Evolutionary conservation across 768 basidiomycete genomes (phyloP).

Genomic region (Mycena sanguinolenta): DNA sequence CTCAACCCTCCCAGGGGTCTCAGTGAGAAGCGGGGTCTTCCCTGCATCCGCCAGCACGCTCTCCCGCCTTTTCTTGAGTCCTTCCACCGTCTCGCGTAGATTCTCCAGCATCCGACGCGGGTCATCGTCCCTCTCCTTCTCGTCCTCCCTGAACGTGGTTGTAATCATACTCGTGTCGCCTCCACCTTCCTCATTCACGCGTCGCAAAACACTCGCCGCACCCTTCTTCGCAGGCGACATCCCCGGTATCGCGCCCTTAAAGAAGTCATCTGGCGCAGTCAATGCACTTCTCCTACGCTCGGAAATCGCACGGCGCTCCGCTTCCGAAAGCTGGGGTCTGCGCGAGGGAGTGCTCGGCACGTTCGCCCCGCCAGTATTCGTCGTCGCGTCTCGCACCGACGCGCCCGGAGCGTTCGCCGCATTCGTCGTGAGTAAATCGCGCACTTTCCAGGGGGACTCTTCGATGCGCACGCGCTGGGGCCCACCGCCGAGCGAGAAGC

Average conservation of each 20-base stretch:
- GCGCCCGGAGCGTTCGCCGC: constrained; percentile 54
- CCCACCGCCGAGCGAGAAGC: constrained; percentile 34
- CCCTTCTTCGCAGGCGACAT: constrained; percentile 32
- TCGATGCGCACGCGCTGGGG: constrained; percentile 32
- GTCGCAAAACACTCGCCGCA: constrained; percentile 18
- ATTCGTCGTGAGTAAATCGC: constrained; percentile 49
- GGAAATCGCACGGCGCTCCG: constrained; percentile 34
- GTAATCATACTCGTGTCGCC: not conserved
- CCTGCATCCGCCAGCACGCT: constrained; percentile 37
- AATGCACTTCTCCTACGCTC: constrained; percentile 43
- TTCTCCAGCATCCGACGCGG: constrained; percentile 59
- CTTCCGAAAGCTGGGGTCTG: constrained; percentile 39
- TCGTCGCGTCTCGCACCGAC: constrained; percentile 47
- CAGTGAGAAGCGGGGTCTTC: not conserved
- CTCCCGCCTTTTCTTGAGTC: constrained; percentile 58
- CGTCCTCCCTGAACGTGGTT: not conserved
- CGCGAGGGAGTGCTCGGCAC: constrained; percentile 51
- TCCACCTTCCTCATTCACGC: constrained; percentile 7
- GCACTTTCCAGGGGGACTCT: constrained; percentile 36
- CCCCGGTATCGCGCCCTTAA: constrained; percentile 31
- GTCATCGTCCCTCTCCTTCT: constrained; percentile 52
- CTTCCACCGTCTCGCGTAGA: constrained; percentile 64
- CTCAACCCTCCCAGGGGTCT: not conserved
- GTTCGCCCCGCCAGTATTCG: not conserved
- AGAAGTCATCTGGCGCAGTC: constrained; percentile 34